phyloP scores from a whole-genome alignment of 1,284 basidiomycete species.

The Bondarzewia mesenterica region DNA sequence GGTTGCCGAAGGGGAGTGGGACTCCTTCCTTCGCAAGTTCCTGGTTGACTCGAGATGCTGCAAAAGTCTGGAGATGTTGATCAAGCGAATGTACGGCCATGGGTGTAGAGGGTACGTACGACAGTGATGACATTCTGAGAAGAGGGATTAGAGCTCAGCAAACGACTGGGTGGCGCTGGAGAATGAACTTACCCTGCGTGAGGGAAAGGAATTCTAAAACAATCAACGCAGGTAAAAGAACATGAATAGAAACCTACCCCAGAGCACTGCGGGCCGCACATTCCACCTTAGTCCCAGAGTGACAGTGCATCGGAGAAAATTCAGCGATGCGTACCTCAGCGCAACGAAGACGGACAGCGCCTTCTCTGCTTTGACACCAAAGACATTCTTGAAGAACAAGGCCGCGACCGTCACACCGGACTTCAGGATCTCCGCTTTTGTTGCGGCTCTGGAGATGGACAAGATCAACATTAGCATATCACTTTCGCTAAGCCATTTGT shows the following conservation, averaged over 20 bases:
- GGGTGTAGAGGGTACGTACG: conserved; percentile 1
- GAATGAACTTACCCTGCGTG: conserved; percentile 7
- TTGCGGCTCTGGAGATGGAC: conserved; percentile 26
- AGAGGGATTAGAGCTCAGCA: background rate
- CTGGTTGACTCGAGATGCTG: conserved; percentile 38
- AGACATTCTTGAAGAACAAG: conserved; percentile 47
- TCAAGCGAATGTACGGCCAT: background rate
- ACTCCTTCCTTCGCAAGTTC: conserved; percentile 49
- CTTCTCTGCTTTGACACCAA: conserved; percentile 35
- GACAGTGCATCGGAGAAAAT: too few species aligned
- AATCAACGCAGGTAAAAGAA: background rate
- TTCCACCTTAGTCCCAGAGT: too few species aligned
- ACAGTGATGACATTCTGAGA: conserved; percentile 10
- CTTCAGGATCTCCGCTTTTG: conserved; percentile 35
- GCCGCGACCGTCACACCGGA: conserved; percentile 43
- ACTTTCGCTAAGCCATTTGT: too few species aligned
- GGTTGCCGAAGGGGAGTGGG: conserved; percentile 35
- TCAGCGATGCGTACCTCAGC: conserved; percentile 29
- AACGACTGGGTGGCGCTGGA: too few species aligned
- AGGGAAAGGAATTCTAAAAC: too few species aligned
- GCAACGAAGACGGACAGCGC: conserved; percentile 46
- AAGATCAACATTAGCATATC: too few species aligned
- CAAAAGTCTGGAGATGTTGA: conserved; percentile 32
- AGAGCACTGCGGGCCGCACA: conserved; percentile 2
- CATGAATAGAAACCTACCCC: conserved; percentile 5